phyloP scores from a whole-genome alignment of 129 eudicot genomes.

The Erigeron canadensis region DNA sequence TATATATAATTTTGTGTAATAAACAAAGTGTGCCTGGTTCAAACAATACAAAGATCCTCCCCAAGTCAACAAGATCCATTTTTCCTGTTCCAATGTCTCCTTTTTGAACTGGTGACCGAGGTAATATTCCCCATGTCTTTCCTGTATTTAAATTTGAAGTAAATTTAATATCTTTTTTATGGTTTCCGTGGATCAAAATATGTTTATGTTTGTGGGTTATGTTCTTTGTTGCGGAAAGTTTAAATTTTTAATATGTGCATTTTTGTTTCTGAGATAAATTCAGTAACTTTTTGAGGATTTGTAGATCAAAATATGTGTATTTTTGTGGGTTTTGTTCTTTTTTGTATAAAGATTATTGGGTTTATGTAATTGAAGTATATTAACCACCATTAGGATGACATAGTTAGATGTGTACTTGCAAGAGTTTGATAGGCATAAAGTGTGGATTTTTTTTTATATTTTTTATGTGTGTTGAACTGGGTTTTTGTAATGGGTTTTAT shows the following conservation, averaged over 20 bases:
- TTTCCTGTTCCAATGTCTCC: slow-evolving; percentile 26
- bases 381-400: neutral
- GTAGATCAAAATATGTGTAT: neutral
- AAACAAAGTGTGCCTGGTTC: slow-evolving; percentile 17
- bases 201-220: neutral
- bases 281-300: slow-evolving; percentile 9
- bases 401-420: neutral
- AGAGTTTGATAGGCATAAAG: neutral
- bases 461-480: slow-evolving; percentile 24
- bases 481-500: slow-evolving; percentile 14
- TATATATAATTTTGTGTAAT: neutral
- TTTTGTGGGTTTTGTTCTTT: slow-evolving; percentile 5
- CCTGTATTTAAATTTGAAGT: neutral
- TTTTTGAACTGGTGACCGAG: slow-evolving; percentile 21
- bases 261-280: slow-evolving; percentile 7
- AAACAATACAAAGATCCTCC: slow-evolving; percentile 8
- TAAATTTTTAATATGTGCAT: neutral
- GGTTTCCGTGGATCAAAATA: slow-evolving; percentile 29
- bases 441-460: slow-evolving; percentile 15
- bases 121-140: slow-evolving; percentile 24
- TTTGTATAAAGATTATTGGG: neutral
- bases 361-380: neutral
- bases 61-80: slow-evolving; percentile 45
- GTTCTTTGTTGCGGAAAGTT: slow-evolving; percentile 11
- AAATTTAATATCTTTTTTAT: neutral